These are phyloP conservation scores for Chlorella ohadii DNA, from an alignment of 139 green algal species.

Conservation along the genomic window DNA sequence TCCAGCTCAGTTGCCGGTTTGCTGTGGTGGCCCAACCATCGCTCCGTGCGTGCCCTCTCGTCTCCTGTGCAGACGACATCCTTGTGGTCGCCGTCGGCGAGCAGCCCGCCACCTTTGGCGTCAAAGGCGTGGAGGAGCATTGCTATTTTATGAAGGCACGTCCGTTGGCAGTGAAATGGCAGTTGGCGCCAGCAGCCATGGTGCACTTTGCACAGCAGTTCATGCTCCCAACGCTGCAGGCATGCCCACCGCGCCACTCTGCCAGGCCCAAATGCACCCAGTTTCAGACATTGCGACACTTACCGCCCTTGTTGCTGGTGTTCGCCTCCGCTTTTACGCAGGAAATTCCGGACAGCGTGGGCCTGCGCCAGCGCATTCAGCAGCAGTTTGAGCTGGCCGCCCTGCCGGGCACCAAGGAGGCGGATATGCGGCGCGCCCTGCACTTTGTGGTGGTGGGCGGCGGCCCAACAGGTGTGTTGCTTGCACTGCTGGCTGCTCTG, in stretches of 20 bases:
- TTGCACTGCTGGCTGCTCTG: neutral
- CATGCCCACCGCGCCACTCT: too few relatives aligned
- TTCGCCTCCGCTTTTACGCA: too few relatives aligned
- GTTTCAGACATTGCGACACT: too few relatives aligned
- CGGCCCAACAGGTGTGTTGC: constrained; percentile 67
- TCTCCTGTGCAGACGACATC: constrained; percentile 63
- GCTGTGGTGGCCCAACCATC: too few relatives aligned
- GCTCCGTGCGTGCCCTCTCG: too few relatives aligned
- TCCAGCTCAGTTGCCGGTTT: too few relatives aligned
- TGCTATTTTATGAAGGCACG: constrained; percentile 91
- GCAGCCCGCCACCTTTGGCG: constrained; percentile 80
- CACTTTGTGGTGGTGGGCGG: constrained; percentile 89
- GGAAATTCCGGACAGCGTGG: constrained; percentile 62
- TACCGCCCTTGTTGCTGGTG: too few relatives aligned
- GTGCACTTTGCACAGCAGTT: too few relatives aligned
- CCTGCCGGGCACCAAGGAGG: constrained; percentile 70
- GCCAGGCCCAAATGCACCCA: too few relatives aligned
- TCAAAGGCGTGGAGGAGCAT: constrained; percentile 79
- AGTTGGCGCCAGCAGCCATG: too few relatives aligned
- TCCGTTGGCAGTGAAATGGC: too few relatives aligned
- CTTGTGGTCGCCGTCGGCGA: constrained; percentile 81
- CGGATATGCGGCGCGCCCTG: constrained; percentile 61
- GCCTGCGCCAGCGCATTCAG: constrained; percentile 58
- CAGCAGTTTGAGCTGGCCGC: constrained; percentile 77
- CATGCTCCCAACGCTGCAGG: too few relatives aligned